phyloP scores from a whole-genome alignment of 2,329 filamentous ascomycete species.

The Colletotrichum eremochloae region DNA sequence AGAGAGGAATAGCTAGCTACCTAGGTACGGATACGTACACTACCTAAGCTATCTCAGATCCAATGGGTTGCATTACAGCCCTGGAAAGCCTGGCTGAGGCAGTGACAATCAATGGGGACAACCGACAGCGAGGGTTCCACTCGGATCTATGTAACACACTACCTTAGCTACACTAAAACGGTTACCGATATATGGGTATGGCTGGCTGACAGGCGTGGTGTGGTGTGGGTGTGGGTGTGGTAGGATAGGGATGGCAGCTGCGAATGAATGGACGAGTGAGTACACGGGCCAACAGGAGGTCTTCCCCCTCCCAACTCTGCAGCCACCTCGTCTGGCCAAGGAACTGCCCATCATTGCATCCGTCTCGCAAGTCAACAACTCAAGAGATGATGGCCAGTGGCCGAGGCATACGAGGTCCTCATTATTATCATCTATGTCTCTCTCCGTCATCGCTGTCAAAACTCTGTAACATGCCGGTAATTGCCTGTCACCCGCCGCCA shows the following conservation, averaged over 20 bases:
- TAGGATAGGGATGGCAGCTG: conserved; percentile 36
- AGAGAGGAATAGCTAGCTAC: too few relatives aligned
- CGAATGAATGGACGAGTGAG: background rate
- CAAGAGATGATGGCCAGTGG: background rate
- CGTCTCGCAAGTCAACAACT: background rate
- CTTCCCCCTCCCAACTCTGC: background rate
- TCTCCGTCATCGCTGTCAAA: background rate
- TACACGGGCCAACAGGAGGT: background rate
- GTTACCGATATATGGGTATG: too few relatives aligned
- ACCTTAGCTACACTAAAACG: too few relatives aligned
- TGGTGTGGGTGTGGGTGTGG: background rate
- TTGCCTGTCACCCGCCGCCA: conserved; percentile 12
- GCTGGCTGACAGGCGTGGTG: too few relatives aligned
- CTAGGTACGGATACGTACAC: too few relatives aligned
- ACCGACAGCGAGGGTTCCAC: background rate
- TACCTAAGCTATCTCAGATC: background rate
- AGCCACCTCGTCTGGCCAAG: conserved; percentile 22
- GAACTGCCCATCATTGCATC: background rate
- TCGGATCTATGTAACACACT: background rate
- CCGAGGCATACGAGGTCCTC: background rate
- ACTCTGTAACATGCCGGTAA: background rate
- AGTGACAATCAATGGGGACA: conserved; percentile 37
- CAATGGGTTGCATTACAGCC: conserved; percentile 11
- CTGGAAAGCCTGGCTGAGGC: conserved; percentile 14
- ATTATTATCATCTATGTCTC: background rate